phyloP scores from a whole-genome alignment of 2,329 filamentous ascomycete species.

The Setomelanomma holmii region DNA sequence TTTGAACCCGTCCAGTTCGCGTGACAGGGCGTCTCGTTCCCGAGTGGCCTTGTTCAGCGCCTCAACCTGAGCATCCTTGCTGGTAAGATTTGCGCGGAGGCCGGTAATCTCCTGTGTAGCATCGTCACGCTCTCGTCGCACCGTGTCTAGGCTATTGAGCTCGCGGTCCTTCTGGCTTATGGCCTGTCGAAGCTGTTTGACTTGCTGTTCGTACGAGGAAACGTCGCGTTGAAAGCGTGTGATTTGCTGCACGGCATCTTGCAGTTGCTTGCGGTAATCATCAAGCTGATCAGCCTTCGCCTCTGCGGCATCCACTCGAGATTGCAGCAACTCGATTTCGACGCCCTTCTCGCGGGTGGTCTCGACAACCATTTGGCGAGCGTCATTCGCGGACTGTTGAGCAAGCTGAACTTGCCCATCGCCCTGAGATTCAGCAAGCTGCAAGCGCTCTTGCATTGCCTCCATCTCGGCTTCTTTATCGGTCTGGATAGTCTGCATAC shows the following conservation, averaged over 20 bases:
- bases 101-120: conserved; percentile 41
- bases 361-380: conserved; percentile 46
- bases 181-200: conserved; percentile 40
- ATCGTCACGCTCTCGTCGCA: conserved; percentile 42
- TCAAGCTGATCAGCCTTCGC: conserved; percentile 46
- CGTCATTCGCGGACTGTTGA: conserved; percentile 49
- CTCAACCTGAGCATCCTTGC: conserved; percentile 39
- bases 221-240: conserved; percentile 39
- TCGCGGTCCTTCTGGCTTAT: conserved; percentile 41
- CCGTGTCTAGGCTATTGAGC: conserved; percentile 31
- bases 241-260: conserved; percentile 44
- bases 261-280: conserved; percentile 43
- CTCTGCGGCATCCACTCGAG: conserved; percentile 45
- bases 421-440: conserved; percentile 49
- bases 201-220: conserved; percentile 38
- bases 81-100: conserved; percentile 36
- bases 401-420: conserved; percentile 51
- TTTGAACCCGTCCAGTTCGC: conserved; percentile 38
- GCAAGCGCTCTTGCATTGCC: conserved; percentile 48
- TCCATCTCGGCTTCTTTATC: conserved; percentile 52
- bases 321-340: conserved; percentile 47
- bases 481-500: conserved; percentile 36
- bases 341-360: conserved; percentile 47
- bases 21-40: conserved; percentile 36
- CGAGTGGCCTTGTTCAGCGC: conserved; percentile 37